phyloP scores from a whole-genome alignment of 176 grass and related monocot species.

The Musa beccarii region DNA sequence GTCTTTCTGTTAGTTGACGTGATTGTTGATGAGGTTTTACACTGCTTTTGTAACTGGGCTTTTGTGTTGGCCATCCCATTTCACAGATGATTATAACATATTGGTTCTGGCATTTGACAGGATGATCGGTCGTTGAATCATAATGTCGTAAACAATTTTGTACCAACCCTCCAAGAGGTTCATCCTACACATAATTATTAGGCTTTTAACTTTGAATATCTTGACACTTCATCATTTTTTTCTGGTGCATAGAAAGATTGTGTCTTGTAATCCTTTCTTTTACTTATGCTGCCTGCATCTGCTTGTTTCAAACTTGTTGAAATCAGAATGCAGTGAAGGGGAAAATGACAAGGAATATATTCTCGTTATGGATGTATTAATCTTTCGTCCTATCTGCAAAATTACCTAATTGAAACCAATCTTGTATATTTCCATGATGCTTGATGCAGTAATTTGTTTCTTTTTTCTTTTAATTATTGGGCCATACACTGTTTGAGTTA shows the following conservation, averaged over 20 bases:
- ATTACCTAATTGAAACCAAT: no score
- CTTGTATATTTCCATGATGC: no score
- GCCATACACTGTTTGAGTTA: background rate
- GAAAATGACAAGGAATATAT: no score
- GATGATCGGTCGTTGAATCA: slow-evolving; percentile 17
- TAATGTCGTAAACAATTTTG: slow-evolving; percentile 11
- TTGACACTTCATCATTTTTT: background rate
- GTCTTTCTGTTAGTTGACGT: background rate
- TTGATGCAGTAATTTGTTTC: background rate
- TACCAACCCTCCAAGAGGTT: slow-evolving; percentile 24
- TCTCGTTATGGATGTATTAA: no score
- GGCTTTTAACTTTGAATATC: slow-evolving; percentile 1
- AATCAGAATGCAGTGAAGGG: no score
- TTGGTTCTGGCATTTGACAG: slow-evolving; percentile 22
- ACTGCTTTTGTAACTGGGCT: background rate
- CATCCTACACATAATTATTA: background rate
- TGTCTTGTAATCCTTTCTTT: no score
- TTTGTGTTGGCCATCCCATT: slow-evolving; percentile 11
- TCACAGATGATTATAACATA: background rate
- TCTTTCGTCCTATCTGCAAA: no score
- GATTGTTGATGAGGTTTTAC: background rate
- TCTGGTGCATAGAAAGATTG: background rate
- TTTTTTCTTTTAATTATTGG: background rate
- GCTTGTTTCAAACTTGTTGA: no score
- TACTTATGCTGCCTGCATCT: no score